phyloP scores from a whole-genome alignment of 148 eudicot genomes.

The Chenopodium quinoa region DNA sequence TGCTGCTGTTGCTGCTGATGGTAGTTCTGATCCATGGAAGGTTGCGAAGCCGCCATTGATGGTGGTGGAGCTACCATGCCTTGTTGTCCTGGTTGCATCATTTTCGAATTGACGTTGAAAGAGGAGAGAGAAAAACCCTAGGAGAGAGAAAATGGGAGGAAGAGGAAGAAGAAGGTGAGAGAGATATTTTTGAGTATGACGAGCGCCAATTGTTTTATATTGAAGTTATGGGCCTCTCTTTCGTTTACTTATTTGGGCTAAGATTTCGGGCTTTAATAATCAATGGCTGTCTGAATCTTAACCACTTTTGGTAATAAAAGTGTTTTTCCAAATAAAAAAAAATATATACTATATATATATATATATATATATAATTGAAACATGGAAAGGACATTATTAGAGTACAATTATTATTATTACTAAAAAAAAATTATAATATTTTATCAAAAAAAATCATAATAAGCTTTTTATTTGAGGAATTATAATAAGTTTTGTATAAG shows the following conservation, averaged over 20 bases:
- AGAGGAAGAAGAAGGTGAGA: no score
- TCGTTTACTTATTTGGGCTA: not conserved
- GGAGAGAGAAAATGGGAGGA: slow-evolving; percentile 25
- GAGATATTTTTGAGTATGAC: not conserved
- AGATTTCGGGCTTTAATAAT: not conserved
- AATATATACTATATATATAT: no score
- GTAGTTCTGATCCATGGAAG: slow-evolving; percentile 7
- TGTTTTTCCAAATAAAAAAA: no score
- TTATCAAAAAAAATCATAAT: no score
- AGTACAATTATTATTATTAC: no score
- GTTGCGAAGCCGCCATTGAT: slow-evolving; percentile 26
- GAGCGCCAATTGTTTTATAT: not conserved
- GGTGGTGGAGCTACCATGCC: slow-evolving; percentile 18
- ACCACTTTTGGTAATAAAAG: not conserved
- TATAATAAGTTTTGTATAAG: no score
- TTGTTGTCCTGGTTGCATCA: slow-evolving; percentile 47
- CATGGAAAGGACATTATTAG: no score
- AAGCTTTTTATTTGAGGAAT: no score
- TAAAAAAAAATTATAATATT: no score
- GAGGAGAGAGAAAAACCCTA: slow-evolving; percentile 33
- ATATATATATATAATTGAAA: no score
- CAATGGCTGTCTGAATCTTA: not conserved
- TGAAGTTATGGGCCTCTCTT: not conserved
- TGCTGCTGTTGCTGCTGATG: slow-evolving; percentile 33
- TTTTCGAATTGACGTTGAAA: slow-evolving; percentile 12